Base-by-base conservation (phyloP, 1,139 yeast genomes). In the Casaregolazyma suthepensis region DNA sequence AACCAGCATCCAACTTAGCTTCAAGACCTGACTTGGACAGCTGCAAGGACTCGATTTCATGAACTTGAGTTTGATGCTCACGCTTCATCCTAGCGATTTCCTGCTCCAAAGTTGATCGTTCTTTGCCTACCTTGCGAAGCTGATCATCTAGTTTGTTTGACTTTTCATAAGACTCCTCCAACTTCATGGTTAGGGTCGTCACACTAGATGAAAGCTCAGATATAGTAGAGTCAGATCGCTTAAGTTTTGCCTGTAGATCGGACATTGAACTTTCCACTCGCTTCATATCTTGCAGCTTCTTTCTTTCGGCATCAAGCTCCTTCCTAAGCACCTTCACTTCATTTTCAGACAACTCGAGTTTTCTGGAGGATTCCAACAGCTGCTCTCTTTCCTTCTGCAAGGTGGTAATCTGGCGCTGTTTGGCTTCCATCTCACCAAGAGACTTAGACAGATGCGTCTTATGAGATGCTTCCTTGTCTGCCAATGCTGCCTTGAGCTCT, bases 211-310 rank as follows among this genome's bases (percentile, higher is more conserved):
- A 54, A 2, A 66, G 53, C 2, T 65, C 65, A 3, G 54, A 50
- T 17, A 61, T 61, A 40, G 66, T 50, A 3, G 59, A 59, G 13
- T 63, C 64, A 5, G 71, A 55, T 29, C 62, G 75, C 72, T 54
- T 64, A 59, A 52, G 74, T 70, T 56, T 76, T 71, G 56, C 67
- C 71, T 59, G 75, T 69, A 54, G 73, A 54, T 58, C 71, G 70
- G 57, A 64, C 68, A 63, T 68, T 66, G 63, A 63, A 43, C 54
- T 51, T 6, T 56, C 54, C 23, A 63, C 52, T 17, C 54, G 46
- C 40, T 58, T 59, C 22, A 59, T 56, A 31, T 61, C 59, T 5
- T 52, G 52, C n/a, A 57, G 53, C 50, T 61, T 61, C 12, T 55
- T 56, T 42, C 60, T 59, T 37, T 64, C 63, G 15, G 53, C 51